Conservation (phyloP, 805 yeast species). For the Yamadazyma sp. region DNA sequence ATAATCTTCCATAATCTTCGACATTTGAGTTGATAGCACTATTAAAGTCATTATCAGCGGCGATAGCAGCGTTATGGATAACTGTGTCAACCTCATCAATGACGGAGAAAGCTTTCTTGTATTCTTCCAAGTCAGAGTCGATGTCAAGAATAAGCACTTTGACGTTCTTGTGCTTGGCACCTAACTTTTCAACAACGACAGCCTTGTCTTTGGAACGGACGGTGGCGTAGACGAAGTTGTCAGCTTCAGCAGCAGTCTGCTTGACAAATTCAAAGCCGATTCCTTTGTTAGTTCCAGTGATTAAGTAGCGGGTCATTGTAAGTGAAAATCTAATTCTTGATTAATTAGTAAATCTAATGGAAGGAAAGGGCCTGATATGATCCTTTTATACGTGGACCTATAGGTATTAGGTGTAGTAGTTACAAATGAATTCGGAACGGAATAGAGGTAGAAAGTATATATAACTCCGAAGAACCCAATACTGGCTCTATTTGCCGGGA, state of each 20-base stretch:
- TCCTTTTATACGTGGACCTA: too few species aligned
- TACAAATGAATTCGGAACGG: too few species aligned
- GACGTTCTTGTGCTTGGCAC: slow-evolving; percentile 8
- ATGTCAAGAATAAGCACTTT: slow-evolving; percentile 10
- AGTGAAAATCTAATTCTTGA: too few species aligned
- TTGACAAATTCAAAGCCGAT: slow-evolving; percentile 35
- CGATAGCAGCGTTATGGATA: slow-evolving; percentile 13
- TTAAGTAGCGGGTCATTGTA: slow-evolving; percentile 22
- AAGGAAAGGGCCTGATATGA: too few species aligned
- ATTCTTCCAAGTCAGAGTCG: slow-evolving; percentile 2
- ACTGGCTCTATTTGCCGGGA: too few species aligned
- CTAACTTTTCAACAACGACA: slow-evolving; percentile 4
- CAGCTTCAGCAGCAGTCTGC: slow-evolving; percentile 19
- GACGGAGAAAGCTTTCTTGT: slow-evolving; percentile 9
- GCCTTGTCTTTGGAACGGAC: slow-evolving; percentile 25
- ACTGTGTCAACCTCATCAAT: slow-evolving; percentile 22
- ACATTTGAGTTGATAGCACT: neutral
- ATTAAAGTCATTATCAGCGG: neutral
- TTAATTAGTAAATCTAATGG: too few species aligned
- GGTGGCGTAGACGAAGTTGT: slow-evolving; percentile 23
- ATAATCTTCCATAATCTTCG: slow-evolving; percentile 7
- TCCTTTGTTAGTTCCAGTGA: slow-evolving; percentile 45
- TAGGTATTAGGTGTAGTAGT: too few species aligned
- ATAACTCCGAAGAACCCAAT: too few species aligned
- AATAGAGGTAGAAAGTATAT: too few species aligned